A percentile compares a stretch with the other conserved stretches of the same genome.
Conservation (phyloP, 805 yeast species). For the Blastobotrys attinorum region DNA sequence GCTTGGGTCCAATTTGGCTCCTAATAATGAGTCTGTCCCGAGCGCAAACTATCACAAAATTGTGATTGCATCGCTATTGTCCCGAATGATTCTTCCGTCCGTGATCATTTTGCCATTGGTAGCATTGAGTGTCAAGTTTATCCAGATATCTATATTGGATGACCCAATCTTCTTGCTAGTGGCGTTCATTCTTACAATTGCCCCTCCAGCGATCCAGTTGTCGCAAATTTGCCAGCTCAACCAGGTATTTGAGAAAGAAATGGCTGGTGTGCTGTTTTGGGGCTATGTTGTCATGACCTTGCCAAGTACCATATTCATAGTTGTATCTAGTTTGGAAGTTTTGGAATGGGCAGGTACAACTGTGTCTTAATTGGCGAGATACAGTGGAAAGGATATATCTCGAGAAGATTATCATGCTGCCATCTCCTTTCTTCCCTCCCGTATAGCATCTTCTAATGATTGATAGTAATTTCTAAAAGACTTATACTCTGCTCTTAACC, state of each 20-base stretch:
- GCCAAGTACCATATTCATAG: slow-evolving; percentile 51
- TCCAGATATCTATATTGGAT: slow-evolving; percentile 39
- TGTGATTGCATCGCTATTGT: slow-evolving; percentile 44
- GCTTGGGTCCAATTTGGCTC: slow-evolving; percentile 52
- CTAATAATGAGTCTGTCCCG: slow-evolving; percentile 38
- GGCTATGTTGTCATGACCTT: slow-evolving; percentile 54
- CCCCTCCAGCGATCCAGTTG: slow-evolving; percentile 64
- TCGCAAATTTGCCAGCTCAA: slow-evolving; percentile 59
- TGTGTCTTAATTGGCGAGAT: background rate
- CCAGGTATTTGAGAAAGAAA: slow-evolving; percentile 51
- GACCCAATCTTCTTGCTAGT: slow-evolving; percentile 57
- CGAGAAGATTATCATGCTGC: background rate
- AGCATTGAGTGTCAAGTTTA: slow-evolving; percentile 43
- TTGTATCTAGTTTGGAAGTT: slow-evolving; percentile 46
- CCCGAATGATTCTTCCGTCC: slow-evolving; percentile 57
- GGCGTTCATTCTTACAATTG: slow-evolving; percentile 48
- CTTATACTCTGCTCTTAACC: background rate
- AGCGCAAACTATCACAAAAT: slow-evolving; percentile 36
- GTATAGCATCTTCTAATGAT: background rate
- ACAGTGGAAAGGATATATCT: background rate
- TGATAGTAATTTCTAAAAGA: background rate
- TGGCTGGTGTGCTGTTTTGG: slow-evolving; percentile 62
- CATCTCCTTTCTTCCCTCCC: background rate
- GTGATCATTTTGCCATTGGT: slow-evolving; percentile 46
- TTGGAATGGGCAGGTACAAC: slow-evolving; percentile 41